Evolutionary conservation across 2,329 filamentous ascomycete species (phyloP), one percentile per base, ranked within the genome.

Genomic region (Elsinoe fawcettii): DNA sequence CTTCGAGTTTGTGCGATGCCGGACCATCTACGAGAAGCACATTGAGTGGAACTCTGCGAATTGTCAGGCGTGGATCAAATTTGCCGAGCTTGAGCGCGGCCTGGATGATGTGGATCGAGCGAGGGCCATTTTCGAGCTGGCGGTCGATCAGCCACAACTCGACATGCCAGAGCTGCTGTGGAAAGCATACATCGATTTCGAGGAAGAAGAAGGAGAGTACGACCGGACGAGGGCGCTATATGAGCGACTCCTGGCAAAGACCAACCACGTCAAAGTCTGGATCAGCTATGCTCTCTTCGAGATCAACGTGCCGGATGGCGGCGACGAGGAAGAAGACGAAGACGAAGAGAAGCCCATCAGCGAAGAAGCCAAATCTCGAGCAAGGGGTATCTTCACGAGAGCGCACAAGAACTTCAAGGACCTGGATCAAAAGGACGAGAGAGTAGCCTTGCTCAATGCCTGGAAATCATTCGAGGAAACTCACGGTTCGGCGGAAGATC

Each of bases 181-280:
- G 93, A 97, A 97, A 74, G 85, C 90, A 1, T 99, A 96, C 71
- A 97, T 99, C 65, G 93, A 99, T 71, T 97, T 97, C 67, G 93
- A 99, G 73, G 92, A 97, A 69, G 90, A 95, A 66, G 90, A 96
- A 71, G 88, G 85, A 66, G 90, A 96, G 71, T 96, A 92, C 71
- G 89, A 90, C 55, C 80, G 85, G 51, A 90, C 90, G 3, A 81
- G 93, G 51, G 75, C 77, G 2, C 77, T 99, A 44, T 99, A 97
- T 74, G 92, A 97, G 75, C 83, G 92, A 6, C 80, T 99, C 11
- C 80, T 99, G 43, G 79, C 89, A 66, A 96, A 95, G 83, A 96
- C 93, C n/a, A 86, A 93, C 67, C 93, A 99, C 69, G 90, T 96
- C 77, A 99, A 97, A 78, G 93, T 99, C 60, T 99, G 93, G 93